phyloP scores from a whole-genome alignment of 1,284 basidiomycete species.

The Sparassis latifolia region DNA sequence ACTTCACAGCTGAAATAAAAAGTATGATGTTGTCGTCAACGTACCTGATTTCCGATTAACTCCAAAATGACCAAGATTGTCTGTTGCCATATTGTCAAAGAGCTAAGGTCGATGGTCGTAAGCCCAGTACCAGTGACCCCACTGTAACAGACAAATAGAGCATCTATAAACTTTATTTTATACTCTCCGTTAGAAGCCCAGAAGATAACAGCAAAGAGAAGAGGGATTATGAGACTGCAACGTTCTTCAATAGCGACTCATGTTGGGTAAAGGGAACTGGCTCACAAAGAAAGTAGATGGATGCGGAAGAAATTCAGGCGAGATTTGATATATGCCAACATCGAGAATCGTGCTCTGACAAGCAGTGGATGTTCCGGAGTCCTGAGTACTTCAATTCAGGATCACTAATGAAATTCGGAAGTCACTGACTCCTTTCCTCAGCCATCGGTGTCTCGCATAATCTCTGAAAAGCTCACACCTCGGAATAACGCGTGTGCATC shows the following conservation, averaged over 20 bases:
- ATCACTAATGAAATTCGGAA: too few species aligned
- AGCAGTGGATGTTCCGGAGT: too few species aligned
- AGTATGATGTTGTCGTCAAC: not conserved
- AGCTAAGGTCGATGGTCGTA: conserved; percentile 64
- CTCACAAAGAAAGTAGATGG: conserved; percentile 47
- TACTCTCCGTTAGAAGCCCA: conserved; percentile 62
- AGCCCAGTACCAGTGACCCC: conserved; percentile 78
- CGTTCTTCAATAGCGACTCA: not conserved
- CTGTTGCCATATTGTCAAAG: conserved; percentile 72
- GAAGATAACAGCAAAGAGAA: conserved; percentile 63
- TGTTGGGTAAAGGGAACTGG: not conserved
- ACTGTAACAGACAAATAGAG: conserved; percentile 67
- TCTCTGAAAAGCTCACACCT: too few species aligned
- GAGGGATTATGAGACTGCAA: conserved; percentile 56
- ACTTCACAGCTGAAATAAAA: not conserved
- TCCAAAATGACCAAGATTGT: conserved; percentile 60
- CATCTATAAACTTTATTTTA: conserved; percentile 61
- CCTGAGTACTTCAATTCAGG: too few species aligned
- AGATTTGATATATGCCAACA: conserved; percentile 5
- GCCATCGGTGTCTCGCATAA: too few species aligned
- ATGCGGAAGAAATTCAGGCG: conserved; percentile 63
- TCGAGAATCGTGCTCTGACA: not conserved
- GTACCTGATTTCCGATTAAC: conserved; percentile 55
- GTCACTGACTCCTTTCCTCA: too few species aligned
- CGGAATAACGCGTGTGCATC: too few species aligned